Evolutionary conservation across 108 stramenopile genomes (phyloP), one percentile per base, ranked within the genome.

Genomic region (Schizochytrium sp.): DNA sequence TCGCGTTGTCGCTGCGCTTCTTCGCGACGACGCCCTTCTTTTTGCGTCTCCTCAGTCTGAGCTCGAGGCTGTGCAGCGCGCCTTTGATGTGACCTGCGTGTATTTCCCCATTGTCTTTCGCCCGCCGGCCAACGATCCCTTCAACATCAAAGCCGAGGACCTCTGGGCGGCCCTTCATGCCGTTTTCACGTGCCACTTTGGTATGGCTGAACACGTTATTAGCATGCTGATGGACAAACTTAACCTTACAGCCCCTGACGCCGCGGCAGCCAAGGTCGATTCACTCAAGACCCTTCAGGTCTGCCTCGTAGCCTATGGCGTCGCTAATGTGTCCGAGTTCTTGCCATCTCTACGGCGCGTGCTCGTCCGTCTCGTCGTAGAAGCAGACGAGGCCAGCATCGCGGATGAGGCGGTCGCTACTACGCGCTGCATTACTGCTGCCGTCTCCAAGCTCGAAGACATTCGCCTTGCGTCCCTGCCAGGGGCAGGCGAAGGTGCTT

Each of bases 81-180:
- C 51, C 45, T 83, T 83, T 23, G 76, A 83, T 34, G 76, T 83
- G 48, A 53, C 76, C 6, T 83, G 76, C 28, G 76, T 83, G 10
- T 83, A 83, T 28, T 83, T 83, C 76, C 76, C 76, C 76, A 83
- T 83, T 3, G 76, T 83, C 28, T 83, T 83, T 23, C 45, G 76
- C 19, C 76, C 76, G 45, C 76, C 76, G 51, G 51, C 48, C 28
- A 83, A 83, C 76, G 76, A 83, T 23, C 76, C 76, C 23, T 83
- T 83, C 76, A 83, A 83, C 51, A 83, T 83, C 4, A 83, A 83
- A 3, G 76, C 76, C 2, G 76, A 83, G 28, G 76, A 83, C 76
- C 76, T 83, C 48, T 83, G 76, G 76, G 51, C 19, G 1, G 76
- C 51, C 48, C 76, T 83, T 6, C 76, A 83, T 53, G 76, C 19